Base-by-base conservation (phyloP, 2,329 filamentous ascomycete genomes). In the Didymella lethalis region DNA sequence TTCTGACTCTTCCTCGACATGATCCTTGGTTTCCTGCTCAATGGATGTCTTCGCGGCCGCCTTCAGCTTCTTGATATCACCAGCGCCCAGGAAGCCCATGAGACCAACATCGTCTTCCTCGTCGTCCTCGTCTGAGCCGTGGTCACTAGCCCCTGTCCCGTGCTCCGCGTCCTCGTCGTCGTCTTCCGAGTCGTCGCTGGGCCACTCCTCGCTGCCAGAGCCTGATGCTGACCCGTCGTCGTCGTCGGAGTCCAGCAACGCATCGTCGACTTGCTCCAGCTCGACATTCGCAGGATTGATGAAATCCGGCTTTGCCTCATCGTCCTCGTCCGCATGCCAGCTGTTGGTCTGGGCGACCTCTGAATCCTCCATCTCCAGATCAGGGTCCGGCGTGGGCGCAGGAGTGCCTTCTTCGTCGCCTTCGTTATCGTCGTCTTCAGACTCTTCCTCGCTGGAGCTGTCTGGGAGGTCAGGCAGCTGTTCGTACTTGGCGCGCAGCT, bases 401-500 rank as follows among this genome's bases (percentile, higher is more conserved):
- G 36, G 36, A 20, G 66, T 73, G n/a, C 64, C 61, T 41, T 66
- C 64, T 28, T 63, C 59, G 0, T 32, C 53, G 11, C 69, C 66
- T 6, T 71, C 69, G 1, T n/a, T 4, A 2, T 71, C 73, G 16
- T 72, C 71, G 6, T 75, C 71, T 72, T 71, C 80, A 10, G 61
- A 65, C 3, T 63, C 63, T 3, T 59, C 58, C 3, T 67, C 70
- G n/a, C 71, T 66, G 7, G 67, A 70, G 57, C 65, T 69, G 23
- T 86, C 64, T 1, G 68, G 66, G 7, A 76, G 61, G 18, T 81
- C 81, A 0, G 88, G 87, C 7, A 91, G 79, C 52, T 88, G 83
- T 8, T 86, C 86, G 63, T 92, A 92, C 72, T 92, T 92, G 38
- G 83, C 82, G 26, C 82, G 84, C 14, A 92, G 74, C 69, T 92